Percentiles rank a stretch among this genome's conserved stretches.
Evolutionary conservation across 1,139 yeast species (phyloP).

Genomic region (Candida frijolesensis): DNA sequence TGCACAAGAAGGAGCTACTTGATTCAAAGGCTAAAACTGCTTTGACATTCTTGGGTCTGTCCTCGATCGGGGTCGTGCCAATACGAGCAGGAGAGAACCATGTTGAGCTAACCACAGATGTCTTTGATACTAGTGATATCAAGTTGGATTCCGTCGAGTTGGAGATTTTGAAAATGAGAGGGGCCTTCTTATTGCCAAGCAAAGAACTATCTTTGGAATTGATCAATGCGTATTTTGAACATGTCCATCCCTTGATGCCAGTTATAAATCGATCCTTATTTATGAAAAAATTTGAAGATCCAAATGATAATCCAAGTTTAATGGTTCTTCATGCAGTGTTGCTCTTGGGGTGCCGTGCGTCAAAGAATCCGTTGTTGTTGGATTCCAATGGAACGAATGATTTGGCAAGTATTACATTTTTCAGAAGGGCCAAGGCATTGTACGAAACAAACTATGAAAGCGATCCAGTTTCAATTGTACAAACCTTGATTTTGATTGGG

Average conservation of each 20-base stretch:
- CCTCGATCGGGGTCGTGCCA: conserved; percentile 44
- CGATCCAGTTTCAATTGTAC: conserved; percentile 67
- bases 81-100: conserved; percentile 50
- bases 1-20: conserved; percentile 37
- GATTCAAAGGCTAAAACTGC: conserved; percentile 32
- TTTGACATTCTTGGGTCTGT: conserved; percentile 45
- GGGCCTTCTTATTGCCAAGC: conserved; percentile 72
- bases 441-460: conserved; percentile 75
- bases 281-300: conserved; percentile 57
- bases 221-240: conserved; percentile 63
- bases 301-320: conserved; percentile 66
- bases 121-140: conserved; percentile 38
- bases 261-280: conserved; percentile 67
- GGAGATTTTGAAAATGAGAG: conserved; percentile 66
- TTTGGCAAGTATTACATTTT: conserved; percentile 65
- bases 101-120: conserved; percentile 42
- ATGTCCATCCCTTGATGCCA: conserved; percentile 72
- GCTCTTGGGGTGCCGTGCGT: conserved; percentile 68
- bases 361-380: conserved; percentile 55
- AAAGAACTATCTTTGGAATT: conserved; percentile 62
- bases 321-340: conserved; percentile 70
- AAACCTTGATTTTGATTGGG: conserved; percentile 65
- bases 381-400: conserved; percentile 60
- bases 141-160: conserved; percentile 66
- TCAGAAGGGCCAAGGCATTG: conserved; percentile 75